Evolutionary conservation across 2,329 filamentous ascomycete species (phyloP).

Genomic region (Sarocladium oryzae): DNA sequence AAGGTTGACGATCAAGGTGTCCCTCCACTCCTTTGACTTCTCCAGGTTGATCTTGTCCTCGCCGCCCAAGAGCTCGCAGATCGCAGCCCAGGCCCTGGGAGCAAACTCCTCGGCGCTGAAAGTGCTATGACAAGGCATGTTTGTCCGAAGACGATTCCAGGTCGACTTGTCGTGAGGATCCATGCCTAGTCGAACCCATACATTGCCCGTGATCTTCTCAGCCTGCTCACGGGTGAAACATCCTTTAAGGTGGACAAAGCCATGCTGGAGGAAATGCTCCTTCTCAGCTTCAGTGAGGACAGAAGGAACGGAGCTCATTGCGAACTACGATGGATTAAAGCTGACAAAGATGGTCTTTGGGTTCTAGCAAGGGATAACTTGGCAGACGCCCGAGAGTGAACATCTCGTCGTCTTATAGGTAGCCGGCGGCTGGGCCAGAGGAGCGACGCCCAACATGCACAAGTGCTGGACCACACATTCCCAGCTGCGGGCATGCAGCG

Average conservation of each 20-base stretch:
- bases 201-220: conserved; percentile 25
- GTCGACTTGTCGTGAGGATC: conserved; percentile 56
- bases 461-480: neutral
- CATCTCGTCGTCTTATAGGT: conserved; percentile 4
- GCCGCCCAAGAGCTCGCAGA: conserved; percentile 60
- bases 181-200: conserved; percentile 63
- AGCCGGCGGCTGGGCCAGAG: too few relatives aligned
- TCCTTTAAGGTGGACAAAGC: conserved; percentile 27
- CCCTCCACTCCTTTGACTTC: conserved; percentile 50
- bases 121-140: conserved; percentile 55
- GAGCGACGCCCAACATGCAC: neutral
- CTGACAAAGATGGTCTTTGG: neutral
- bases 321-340: neutral
- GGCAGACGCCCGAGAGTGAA: neutral
- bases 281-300: conserved; percentile 32
- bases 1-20: conserved; percentile 64
- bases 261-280: conserved; percentile 33
- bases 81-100: conserved; percentile 61
- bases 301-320: neutral
- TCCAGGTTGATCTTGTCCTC: conserved; percentile 43
- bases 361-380: neutral
- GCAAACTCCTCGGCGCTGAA: conserved; percentile 51
- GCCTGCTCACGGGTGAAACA: conserved; percentile 34
- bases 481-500: neutral
- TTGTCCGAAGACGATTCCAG: conserved; percentile 54